Evolutionary conservation across 768 basidiomycete genomes (phyloP), one percentile per base, ranked within the genome.

Genomic region (Hericium erinaceus): DNA sequence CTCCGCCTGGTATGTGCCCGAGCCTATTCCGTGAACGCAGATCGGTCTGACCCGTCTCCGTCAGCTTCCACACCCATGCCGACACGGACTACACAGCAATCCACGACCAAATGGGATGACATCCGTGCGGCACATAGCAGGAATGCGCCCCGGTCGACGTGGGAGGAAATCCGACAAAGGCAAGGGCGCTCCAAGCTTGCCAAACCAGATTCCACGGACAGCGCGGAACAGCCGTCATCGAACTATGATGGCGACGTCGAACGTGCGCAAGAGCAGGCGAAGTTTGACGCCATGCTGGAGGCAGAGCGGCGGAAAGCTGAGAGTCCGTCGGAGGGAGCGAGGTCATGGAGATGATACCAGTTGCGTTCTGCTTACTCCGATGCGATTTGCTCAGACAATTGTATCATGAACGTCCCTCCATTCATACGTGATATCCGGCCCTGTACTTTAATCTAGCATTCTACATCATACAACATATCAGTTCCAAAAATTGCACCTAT

Each of bases 281-380:
- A 68, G 54, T 85, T 85, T 60, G 80, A 85, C 60, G 80, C 78
- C 26, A 65, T 85, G 60, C 61, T 85, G 48, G 83, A 84, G 60
- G 76, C 74, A 20, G 84, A 85, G 64, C 75, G 84, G 58, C 74
- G 70, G 57, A 68, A 54, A 39, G 62, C 65, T 3, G 48, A 49
- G 50, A 38, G 44, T 13, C 46, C 33, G 22, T 39, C 57, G 48
- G 33, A 33, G 33, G 33, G 33, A 7, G 9, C 33, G 33, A 33
- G 33, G 33, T 33, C 16, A 2, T 55, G 20, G 20, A 6, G 38
- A 40, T 39, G 46, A 22, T 51, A 20, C 51, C 40, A 2, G 46
- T 40, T 15, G 6, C 10, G 20, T 4, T 48, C 53, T n/a, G 13
- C 15, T 15, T 12, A 15, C 28, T 18, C 33, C 6, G 9, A 33